Evolutionary conservation across 768 basidiomycete genomes (phyloP).

Genomic region (Lactarius deliciosus): DNA sequence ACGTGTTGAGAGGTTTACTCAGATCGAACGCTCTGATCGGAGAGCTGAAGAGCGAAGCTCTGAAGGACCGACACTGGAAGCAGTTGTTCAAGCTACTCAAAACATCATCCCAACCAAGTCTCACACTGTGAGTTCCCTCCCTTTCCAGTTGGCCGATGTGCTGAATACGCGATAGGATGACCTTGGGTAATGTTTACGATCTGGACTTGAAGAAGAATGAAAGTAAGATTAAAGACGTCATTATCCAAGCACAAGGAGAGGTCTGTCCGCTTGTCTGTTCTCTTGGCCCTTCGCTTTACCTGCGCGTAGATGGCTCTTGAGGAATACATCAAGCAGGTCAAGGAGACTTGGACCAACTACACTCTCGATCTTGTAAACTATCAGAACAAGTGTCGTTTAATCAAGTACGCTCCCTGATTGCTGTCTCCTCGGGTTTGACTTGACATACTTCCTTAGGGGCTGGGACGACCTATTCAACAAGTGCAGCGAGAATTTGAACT

Average conservation of each 20-base stretch:
- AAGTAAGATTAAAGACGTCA: slow-evolving; percentile 86
- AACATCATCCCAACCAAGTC: slow-evolving; percentile 69
- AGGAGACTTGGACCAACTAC: slow-evolving; percentile 95
- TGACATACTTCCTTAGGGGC: slow-evolving; percentile 51
- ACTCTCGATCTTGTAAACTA: slow-evolving; percentile 96
- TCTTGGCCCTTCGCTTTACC: slow-evolving; percentile 34
- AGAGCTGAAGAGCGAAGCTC: slow-evolving; percentile 94
- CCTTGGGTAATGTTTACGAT: slow-evolving; percentile 94
- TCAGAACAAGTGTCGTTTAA: slow-evolving; percentile 97
- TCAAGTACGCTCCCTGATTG: slow-evolving; percentile 51
- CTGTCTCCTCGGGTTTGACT: not conserved
- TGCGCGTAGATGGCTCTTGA: slow-evolving; percentile 83
- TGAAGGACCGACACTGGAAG: slow-evolving; percentile 98
- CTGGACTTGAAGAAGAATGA: slow-evolving; percentile 96
- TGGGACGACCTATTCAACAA: slow-evolving; percentile 98
- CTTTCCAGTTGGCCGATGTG: not conserved
- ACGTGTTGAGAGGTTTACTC: slow-evolving; percentile 77
- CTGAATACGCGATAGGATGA: slow-evolving; percentile 62
- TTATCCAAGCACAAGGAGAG: slow-evolving; percentile 97
- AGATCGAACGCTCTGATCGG: slow-evolving; percentile 89
- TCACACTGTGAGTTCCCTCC: slow-evolving; percentile 57
- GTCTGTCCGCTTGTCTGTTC: slow-evolving; percentile 39
- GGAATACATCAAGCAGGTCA: slow-evolving; percentile 94
- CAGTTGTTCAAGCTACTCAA: slow-evolving; percentile 89
- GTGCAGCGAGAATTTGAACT: slow-evolving; percentile 96